Conservation (phyloP, 2,329 filamentous ascomycete species). For the Xylaria sp. region DNA sequence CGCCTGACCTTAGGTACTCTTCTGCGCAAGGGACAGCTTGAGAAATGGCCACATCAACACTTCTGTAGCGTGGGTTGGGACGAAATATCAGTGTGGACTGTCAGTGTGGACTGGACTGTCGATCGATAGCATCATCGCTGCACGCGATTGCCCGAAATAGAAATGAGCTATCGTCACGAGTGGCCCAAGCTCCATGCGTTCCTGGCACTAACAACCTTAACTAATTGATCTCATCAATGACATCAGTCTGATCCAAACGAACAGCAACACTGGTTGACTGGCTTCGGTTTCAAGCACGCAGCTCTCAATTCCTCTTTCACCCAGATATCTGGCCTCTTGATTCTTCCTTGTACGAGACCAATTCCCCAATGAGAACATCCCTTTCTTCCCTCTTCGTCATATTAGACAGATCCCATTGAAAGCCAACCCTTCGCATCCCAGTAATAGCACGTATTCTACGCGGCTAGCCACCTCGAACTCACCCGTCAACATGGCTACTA, state of each 20-base stretch:
- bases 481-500: conserved; percentile 26
- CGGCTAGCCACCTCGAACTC: background rate
- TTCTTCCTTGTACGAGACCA: background rate
- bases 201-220: conserved; percentile 9
- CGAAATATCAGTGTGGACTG: too few relatives aligned
- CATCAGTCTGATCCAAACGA: conserved; percentile 22
- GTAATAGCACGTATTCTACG: background rate
- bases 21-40: too few relatives aligned
- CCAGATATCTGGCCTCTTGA: too few relatives aligned
- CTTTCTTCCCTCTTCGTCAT: background rate
- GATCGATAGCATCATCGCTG: conserved; percentile 8
- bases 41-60: too few relatives aligned
- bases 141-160: conserved; percentile 12
- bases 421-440: background rate
- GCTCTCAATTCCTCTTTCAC: too few relatives aligned
- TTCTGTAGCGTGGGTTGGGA: too few relatives aligned
- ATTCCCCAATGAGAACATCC: background rate
- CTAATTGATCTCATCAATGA: conserved; percentile 27
- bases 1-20: too few relatives aligned
- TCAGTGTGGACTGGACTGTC: background rate
- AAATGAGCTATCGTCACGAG: conserved; percentile 19
- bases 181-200: conserved; percentile 22
- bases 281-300: too few relatives aligned
- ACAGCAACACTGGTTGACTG: background rate
- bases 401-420: background rate